These are phyloP conservation scores for Leavenworthia alabamica DNA, from an alignment of 345 rosid genomes.

Conservation along the genomic window DNA sequence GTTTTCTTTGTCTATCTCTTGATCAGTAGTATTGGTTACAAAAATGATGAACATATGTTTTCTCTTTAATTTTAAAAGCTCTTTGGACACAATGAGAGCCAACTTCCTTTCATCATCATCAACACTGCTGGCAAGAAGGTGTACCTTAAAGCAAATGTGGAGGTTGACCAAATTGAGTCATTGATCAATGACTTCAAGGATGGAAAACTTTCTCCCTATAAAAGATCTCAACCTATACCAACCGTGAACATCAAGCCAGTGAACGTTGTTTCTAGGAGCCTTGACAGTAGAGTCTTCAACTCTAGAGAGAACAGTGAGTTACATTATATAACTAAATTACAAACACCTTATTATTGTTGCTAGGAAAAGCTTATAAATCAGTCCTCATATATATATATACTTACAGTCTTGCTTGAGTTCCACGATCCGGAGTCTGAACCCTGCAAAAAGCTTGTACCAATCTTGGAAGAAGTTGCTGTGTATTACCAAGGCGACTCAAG, in stretches of 20 bases:
- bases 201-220: constrained; percentile 4
- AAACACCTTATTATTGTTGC: not conserved
- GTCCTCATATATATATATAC: not conserved
- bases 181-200: too few relatives aligned
- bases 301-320: constrained; percentile 78
- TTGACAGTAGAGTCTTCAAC: constrained; percentile 61
- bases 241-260: constrained; percentile 71
- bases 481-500: constrained; percentile 51
- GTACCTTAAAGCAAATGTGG: too few relatives aligned
- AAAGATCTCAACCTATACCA: constrained; percentile 85
- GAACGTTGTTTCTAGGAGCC: constrained; percentile 79
- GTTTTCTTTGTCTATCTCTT: too few relatives aligned
- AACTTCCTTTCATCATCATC: too few relatives aligned
- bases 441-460: constrained; percentile 84
- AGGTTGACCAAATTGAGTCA: too few relatives aligned
- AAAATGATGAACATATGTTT: too few relatives aligned
- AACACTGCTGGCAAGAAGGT: too few relatives aligned
- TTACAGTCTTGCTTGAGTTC: constrained; percentile 83
- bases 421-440: constrained; percentile 99
- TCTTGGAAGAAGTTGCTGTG: constrained; percentile 87
- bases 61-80: too few relatives aligned
- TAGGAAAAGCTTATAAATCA: not conserved
- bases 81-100: too few relatives aligned
- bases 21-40: too few relatives aligned
- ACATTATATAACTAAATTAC: not conserved